Evolutionary conservation across 352 stramenopile genomes (phyloP).

Genomic region (Phytophthora melonis): DNA sequence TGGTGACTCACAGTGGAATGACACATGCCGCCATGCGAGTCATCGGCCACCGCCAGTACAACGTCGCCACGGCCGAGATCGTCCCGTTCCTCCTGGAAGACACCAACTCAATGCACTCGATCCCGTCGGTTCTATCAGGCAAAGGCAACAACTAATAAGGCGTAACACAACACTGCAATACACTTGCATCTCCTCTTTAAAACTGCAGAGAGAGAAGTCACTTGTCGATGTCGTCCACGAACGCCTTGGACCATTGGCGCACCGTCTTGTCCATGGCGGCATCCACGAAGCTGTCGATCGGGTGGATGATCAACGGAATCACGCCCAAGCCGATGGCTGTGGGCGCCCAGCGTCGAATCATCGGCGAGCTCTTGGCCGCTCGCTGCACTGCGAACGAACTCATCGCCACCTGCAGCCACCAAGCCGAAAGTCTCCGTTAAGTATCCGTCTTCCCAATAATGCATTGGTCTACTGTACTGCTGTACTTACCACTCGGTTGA

Average conservation of each 20-base stretch:
- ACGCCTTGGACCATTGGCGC: slow-evolving; percentile 53
- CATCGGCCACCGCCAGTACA: slow-evolving; percentile 27
- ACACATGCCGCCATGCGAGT: slow-evolving; percentile 27
- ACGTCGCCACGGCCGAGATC: slow-evolving; percentile 22
- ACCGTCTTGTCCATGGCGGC: slow-evolving; percentile 60
- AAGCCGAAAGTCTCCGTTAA: neutral
- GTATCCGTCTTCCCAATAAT: neutral
- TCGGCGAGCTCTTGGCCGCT: slow-evolving; percentile 49
- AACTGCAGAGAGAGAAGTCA: neutral
- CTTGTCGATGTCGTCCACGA: slow-evolving; percentile 34
- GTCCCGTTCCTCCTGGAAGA: slow-evolving; percentile 40
- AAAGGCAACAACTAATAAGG: slow-evolving; percentile 16
- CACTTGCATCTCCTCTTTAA: neutral
- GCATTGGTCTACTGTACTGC: neutral
- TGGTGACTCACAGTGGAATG: slow-evolving; percentile 35
- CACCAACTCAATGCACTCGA: slow-evolving; percentile 10
- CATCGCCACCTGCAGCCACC: slow-evolving; percentile 48
- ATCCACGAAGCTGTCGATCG: slow-evolving; percentile 82
- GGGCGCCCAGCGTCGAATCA: slow-evolving; percentile 65
- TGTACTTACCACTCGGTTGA: slow-evolving; percentile 74
- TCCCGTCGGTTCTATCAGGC: slow-evolving; percentile 12
- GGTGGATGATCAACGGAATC: slow-evolving; percentile 91
- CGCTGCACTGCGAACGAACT: slow-evolving; percentile 47
- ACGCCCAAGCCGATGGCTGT: slow-evolving; percentile 81
- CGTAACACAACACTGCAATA: neutral